Evolutionary conservation across 805 yeast species (phyloP), one percentile per base, ranked within the genome.

Genomic region (Brettanomyces nanus): DNA sequence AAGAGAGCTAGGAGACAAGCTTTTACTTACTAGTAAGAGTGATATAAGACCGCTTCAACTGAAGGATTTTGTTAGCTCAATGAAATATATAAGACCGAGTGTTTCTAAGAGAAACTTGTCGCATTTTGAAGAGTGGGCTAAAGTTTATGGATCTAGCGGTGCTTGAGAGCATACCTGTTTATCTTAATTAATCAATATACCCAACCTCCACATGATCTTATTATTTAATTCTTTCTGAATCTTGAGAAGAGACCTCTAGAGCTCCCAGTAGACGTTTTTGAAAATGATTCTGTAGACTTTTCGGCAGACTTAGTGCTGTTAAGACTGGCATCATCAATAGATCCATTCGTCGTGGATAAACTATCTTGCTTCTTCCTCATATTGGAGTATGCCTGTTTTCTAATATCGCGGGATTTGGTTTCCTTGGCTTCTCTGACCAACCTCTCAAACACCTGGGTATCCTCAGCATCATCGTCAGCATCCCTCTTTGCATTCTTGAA

Each of bases 61-160:
- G 35, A 63, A 63, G 6, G 98, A 90, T 57, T 90, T 92, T 54
- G 66, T 69, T 40, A 74, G 66, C 31, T 84, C 95, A 49, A 69
- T 92, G 65, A 73, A 71, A 41, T 78, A 80, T 38, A 85, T 92
- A 41, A 70, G 94, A 43, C 95, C 95, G 4, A 83, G 95, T 51
- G 97, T 92, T 4, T 80, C 90, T 4, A 66, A 67, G 33, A 95
- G 85, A 48, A 95, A 95, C 1, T 63, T 92, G 33, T 61, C 63
- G 28, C 75, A 75, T 48, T 90, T 85, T 60, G 96, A 85, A 51
- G 78, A 83, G 31, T 90, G 98, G 98, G 90, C 95, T 2, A 56
- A 64, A 19, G 68, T 75, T 51, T 90, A 76, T 57, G 97, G 97
- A 1, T 85, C 95, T 10, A 81, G 90, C 6, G 95, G 95, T 9